These are phyloP conservation scores for Solanum neorickii DNA, from an alignment of 257 asterid genomes.

Conservation along the genomic window DNA sequence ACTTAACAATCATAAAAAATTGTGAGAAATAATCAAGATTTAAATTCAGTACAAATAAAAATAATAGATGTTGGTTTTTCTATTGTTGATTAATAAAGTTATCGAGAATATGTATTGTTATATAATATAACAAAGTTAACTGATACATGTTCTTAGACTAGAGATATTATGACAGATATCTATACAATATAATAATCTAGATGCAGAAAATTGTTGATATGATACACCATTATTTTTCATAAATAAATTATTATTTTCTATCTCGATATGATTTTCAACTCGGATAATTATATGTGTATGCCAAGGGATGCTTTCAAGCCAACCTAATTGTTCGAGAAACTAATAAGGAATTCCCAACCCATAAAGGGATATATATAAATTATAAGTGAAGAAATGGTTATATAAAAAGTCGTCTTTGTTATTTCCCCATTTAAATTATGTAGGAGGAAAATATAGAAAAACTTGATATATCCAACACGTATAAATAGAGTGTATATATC, in stretches of 20 bases:
- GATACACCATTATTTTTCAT: neutral
- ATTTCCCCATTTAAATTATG: neutral
- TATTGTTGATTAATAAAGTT: neutral
- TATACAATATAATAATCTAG: neutral
- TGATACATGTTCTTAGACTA: neutral
- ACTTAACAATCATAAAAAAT: neutral
- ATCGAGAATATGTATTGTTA: neutral
- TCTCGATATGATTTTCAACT: neutral
- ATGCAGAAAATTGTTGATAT: fast-evolving
- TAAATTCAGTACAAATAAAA: neutral
- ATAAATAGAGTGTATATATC: neutral
- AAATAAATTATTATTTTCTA: no score
- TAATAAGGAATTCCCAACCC: neutral
- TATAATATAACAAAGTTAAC: neutral
- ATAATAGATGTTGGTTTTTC: neutral
- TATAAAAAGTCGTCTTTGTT: neutral
- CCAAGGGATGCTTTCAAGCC: neutral
- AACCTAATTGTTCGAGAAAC: neutral
- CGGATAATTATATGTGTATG: neutral
- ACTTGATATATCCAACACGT: neutral
- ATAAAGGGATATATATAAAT: neutral
- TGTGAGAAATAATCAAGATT: neutral
- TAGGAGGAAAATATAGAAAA: neutral
- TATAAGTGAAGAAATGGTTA: neutral
- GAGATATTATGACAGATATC: neutral